Base-by-base conservation (phyloP, 176 grass and related monocot species). In the Oryza coarctata region DNA sequence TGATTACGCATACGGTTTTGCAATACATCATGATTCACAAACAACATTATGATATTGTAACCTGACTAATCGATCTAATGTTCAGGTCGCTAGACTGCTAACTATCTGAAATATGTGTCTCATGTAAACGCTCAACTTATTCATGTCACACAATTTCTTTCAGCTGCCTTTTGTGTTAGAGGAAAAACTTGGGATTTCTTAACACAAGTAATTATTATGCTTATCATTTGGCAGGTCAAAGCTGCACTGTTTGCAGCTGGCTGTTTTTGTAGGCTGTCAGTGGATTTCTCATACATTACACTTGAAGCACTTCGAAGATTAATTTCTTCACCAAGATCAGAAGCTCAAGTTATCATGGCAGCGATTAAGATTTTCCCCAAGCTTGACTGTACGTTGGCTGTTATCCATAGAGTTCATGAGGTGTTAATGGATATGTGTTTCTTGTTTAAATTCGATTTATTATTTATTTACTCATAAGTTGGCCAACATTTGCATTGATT, bases 341-440 rank as follows among this genome's bases (percentile, higher is more conserved):
- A 89, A 32, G 69, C 71, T 60, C 70, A 88, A 84, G 84, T 91
- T 83, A 72, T 87, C 25, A 33, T 73, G 74, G 83, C 78, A 72
- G 95, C 90, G 55, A 83, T 89, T 78, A 91, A 61, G 76, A 76
- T 86, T 89, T 84, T 93, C 26, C 89, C 84, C 30, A 94, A 91
- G 78, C 78, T 94, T 80, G 88, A 80, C 41, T 98, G 90, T 84
- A 84, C 84, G 49, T 78, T 90, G 84, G 73, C 65, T 82, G 68
- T 93, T 91, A 79, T 88, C 68, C 78, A 63, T 83, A 89, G 82
- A 86, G 86, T 94, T 91, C 90, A 93, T 63, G 86, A 91, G 92
- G 94, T 93, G 83, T 76, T 67, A 86, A 33, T 80, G 65, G 43
- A 39, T 64, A 61, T 74, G 58, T 71, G 43, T 85, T 75, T 81